Percentiles rank a stretch among this genome's conserved stretches.
phyloP scores from a whole-genome alignment of 2,329 filamentous ascomycete genomes.

The Chalaropsis ovoidea region DNA sequence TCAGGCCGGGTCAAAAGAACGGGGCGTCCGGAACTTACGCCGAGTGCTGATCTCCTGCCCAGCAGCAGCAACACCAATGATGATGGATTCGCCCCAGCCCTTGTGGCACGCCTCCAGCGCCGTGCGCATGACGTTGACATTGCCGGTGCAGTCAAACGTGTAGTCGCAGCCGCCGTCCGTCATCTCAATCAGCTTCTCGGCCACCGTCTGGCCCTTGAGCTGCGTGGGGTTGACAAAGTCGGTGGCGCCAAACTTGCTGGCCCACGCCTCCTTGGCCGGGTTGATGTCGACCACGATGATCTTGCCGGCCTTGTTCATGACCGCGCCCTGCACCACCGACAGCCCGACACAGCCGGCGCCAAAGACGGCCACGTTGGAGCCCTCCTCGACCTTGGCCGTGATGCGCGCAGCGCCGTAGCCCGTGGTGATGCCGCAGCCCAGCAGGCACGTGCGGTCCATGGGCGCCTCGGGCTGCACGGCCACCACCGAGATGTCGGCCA shows the following conservation, averaged over 20 bases:
- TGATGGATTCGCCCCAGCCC: conserved; percentile 95
- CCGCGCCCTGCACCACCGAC: conserved; percentile 87
- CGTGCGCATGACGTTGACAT: conserved; percentile 88
- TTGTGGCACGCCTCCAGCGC: conserved; percentile 98
- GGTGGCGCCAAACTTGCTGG: conserved; percentile 88
- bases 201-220: conserved; percentile 63
- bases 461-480: conserved; percentile 81
- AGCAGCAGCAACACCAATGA: conserved; percentile 93
- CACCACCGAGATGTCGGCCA: conserved; percentile 96
- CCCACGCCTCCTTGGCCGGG: conserved; percentile 81
- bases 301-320: conserved; percentile 67
- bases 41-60: conserved; percentile 91
- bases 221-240: conserved; percentile 92
- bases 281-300: conserved; percentile 73
- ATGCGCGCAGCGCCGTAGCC: conserved; percentile 93
- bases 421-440: conserved; percentile 97
- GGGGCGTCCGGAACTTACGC: no score
- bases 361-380: conserved; percentile 82
- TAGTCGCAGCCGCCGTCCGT: conserved; percentile 97
- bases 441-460: conserved; percentile 90
- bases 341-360: conserved; percentile 93
- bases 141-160: conserved; percentile 98
- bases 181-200: conserved; percentile 91
- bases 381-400: conserved; percentile 84
- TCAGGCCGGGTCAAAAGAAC: no score